A percentile compares a stretch with the other conserved stretches of the same genome.
Evolutionary conservation across 106 monocot species (phyloP).

Genomic region (Narthecium ossifragum): DNA sequence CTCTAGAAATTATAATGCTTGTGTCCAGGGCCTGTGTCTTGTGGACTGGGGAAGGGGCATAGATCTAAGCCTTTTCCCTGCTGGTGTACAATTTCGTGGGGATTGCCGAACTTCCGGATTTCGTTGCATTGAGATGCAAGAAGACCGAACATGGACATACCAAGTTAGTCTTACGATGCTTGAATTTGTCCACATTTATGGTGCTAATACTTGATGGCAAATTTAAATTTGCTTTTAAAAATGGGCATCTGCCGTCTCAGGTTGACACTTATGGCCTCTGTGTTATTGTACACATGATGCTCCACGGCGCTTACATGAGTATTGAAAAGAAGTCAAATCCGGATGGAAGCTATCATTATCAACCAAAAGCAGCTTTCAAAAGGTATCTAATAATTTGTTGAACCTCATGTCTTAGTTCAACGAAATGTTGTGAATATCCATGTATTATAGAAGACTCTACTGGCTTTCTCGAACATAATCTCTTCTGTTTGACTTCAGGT

Average conservation of each 20-base stretch:
- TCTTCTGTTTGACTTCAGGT: slow-evolving; percentile 51
- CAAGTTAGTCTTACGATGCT: slow-evolving; percentile 46
- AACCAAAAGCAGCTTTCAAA: slow-evolving; percentile 66
- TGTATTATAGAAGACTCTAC: too few species aligned
- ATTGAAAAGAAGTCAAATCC: slow-evolving; percentile 51
- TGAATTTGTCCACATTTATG: too few species aligned
- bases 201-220: too few species aligned
- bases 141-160: slow-evolving; percentile 70
- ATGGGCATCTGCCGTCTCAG: too few species aligned
- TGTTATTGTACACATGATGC: slow-evolving; percentile 93
- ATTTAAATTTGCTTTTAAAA: too few species aligned
- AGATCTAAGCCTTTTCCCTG: slow-evolving; percentile 63
- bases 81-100: slow-evolving; percentile 47
- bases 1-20: background rate
- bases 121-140: slow-evolving; percentile 81
- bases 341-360: slow-evolving; percentile 53
- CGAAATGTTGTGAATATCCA: too few species aligned
- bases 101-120: slow-evolving; percentile 85
- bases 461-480: too few species aligned
- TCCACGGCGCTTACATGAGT: slow-evolving; percentile 74
- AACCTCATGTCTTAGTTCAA: too few species aligned
- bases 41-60: slow-evolving; percentile 96
- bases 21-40: slow-evolving; percentile 84
- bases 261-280: slow-evolving; percentile 90
- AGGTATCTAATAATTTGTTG: slow-evolving; percentile 53